A percentile compares a stretch with the other conserved stretches of the same genome.
Evolutionary conservation across 2,329 filamentous ascomycete species (phyloP).

Genomic region (Talaromyces sp.): DNA sequence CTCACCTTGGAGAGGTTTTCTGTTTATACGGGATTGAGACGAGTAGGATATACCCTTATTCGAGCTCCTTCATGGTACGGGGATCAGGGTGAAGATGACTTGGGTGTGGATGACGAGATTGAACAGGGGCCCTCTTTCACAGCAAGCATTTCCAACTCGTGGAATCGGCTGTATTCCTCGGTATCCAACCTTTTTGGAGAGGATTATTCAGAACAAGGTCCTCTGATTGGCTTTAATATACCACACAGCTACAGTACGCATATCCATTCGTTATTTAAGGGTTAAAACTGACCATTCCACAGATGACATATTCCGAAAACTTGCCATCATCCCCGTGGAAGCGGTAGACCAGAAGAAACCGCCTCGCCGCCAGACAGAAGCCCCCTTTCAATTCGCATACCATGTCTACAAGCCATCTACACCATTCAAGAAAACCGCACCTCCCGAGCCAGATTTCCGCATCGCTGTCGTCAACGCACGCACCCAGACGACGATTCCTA

Average conservation of each 20-base stretch:
- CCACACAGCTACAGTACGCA: constrained; percentile 50
- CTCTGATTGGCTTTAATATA: constrained; percentile 49
- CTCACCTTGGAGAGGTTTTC: constrained; percentile 74
- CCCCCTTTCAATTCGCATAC: constrained; percentile 70
- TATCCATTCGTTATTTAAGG: not conserved
- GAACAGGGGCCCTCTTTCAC: constrained; percentile 9
- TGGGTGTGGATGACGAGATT: constrained; percentile 13
- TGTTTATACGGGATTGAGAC: constrained; percentile 80
- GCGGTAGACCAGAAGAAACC: constrained; percentile 45
- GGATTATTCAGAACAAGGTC: constrained; percentile 33
- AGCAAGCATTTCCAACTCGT: constrained; percentile 21
- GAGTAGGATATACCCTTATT: constrained; percentile 75
- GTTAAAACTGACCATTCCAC: constrained; percentile 23
- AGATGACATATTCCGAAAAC: constrained; percentile 69
- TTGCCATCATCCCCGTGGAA: constrained; percentile 69
- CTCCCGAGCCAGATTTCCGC: constrained; percentile 75
- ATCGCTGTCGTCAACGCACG: constrained; percentile 77
- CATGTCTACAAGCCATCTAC: constrained; percentile 74
- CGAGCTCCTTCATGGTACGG: constrained; percentile 56
- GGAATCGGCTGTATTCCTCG: constrained; percentile 15
- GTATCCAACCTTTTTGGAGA: constrained; percentile 1
- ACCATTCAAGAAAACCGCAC: constrained; percentile 73
- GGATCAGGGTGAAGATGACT: constrained; percentile 25
- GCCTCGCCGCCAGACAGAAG: constrained; percentile 22
- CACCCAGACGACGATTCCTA: constrained; percentile 63